Percentiles rank a stretch among this genome's conserved stretches.
Evolutionary conservation across 208 protist genomes (phyloP).

Genomic region (Lotmaria passim): DNA sequence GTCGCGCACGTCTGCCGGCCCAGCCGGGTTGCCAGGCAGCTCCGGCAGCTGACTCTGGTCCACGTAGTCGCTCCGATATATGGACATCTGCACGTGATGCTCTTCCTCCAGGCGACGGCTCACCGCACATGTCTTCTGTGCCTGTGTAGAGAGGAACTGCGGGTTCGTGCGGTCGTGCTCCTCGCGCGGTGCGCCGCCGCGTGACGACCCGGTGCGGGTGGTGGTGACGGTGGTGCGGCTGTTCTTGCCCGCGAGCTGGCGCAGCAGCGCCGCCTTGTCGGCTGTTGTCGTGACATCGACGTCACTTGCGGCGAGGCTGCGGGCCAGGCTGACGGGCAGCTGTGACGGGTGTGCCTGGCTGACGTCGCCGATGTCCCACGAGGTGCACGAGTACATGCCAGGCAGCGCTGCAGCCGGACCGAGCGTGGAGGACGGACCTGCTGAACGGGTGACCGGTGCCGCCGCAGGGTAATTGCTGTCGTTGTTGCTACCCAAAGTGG

Average conservation of each 20-base stretch:
- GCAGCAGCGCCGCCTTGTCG: conserved; percentile 68
- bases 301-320: conserved; percentile 50
- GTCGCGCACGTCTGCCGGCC: conserved; percentile 35
- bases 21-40: conserved; percentile 53
- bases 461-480: neutral
- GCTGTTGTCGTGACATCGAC: conserved; percentile 41
- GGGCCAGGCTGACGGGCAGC: conserved; percentile 61
- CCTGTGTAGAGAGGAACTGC: conserved; percentile 43
- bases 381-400: conserved; percentile 62
- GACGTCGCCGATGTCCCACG: conserved; percentile 78
- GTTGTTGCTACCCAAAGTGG: neutral
- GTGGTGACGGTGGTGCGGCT: too few species aligned
- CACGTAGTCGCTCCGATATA: conserved; percentile 73
- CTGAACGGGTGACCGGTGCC: conserved; percentile 13
- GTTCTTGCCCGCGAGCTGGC: conserved; percentile 53
- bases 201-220: too few species aligned
- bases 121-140: conserved; percentile 56
- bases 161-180: conserved; percentile 73
- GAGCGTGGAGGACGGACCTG: conserved; percentile 6
- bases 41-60: conserved; percentile 73
- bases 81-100: conserved; percentile 71
- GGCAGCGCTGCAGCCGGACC: neutral
- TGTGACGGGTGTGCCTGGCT: conserved; percentile 69
- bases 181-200: conserved; percentile 15
- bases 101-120: conserved; percentile 73